A percentile compares a stretch with the other conserved stretches of the same genome.
These are phyloP conservation scores for Haplographium delicatum DNA, from an alignment of 495 filamentous ascomycete genomes.

Conservation along the genomic window DNA sequence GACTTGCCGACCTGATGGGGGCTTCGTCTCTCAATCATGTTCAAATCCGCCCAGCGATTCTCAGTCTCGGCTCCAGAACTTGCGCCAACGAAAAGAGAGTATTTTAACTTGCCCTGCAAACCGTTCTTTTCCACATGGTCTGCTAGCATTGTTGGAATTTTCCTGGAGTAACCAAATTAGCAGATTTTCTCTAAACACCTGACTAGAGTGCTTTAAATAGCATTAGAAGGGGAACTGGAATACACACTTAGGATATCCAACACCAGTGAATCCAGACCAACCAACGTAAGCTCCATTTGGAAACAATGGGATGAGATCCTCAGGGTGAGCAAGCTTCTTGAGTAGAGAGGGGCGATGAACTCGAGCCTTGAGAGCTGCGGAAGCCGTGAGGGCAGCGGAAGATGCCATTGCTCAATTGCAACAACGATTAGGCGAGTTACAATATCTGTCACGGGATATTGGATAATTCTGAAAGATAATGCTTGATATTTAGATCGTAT, in stretches of 20 bases:
- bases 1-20: slow-evolving; percentile 91
- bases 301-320: slow-evolving; percentile 75
- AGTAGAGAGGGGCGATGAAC: slow-evolving; percentile 71
- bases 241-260: slow-evolving; percentile 82
- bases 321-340: slow-evolving; percentile 70
- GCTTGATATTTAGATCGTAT: slow-evolving; percentile 4
- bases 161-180: slow-evolving; percentile 42
- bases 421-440: not conserved
- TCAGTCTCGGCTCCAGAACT: slow-evolving; percentile 88
- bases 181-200: not conserved
- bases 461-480: not conserved
- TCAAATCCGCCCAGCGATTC: slow-evolving; percentile 77
- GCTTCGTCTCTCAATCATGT: slow-evolving; percentile 83
- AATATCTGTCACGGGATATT: not conserved
- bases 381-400: slow-evolving; percentile 31
- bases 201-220: not conserved
- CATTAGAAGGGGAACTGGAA: not conserved
- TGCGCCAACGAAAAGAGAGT: slow-evolving; percentile 83
- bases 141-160: slow-evolving; percentile 76
- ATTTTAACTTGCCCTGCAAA: slow-evolving; percentile 77
- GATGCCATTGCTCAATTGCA: slow-evolving; percentile 12
- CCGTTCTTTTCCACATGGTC: slow-evolving; percentile 88
- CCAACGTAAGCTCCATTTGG: slow-evolving; percentile 80
- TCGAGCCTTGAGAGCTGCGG: slow-evolving; percentile 69
- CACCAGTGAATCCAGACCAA: slow-evolving; percentile 89